Percentiles rank a stretch among this genome's conserved stretches.
phyloP scores from a whole-genome alignment of 306 rosid genomes.

The Alnus glutinosa region DNA sequence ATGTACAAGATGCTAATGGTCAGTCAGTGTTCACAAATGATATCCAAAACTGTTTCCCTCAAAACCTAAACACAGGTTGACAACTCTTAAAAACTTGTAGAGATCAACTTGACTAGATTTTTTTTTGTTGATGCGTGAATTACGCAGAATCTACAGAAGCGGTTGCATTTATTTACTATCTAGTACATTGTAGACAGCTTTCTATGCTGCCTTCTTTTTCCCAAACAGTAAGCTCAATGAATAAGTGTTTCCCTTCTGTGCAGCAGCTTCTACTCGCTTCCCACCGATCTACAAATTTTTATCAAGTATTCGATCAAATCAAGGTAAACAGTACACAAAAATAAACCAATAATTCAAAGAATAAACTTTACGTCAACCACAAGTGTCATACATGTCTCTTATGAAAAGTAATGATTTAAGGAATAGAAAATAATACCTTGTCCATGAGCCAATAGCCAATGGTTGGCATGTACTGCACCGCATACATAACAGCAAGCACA shows the following conservation, averaged over 20 bases:
- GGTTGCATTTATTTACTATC: background rate
- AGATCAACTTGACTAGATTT: background rate
- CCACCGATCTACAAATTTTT: slow-evolving; percentile 60
- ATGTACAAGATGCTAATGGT: background rate
- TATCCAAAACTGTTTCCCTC: background rate
- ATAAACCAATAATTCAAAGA: background rate
- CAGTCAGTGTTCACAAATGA: background rate
- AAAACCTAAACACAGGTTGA: background rate
- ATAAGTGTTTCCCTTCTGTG: slow-evolving; percentile 70
- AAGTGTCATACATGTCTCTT: background rate
- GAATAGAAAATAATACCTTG: slow-evolving; percentile 34
- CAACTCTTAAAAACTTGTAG: background rate
- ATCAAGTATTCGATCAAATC: background rate
- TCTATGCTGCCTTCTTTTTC: slow-evolving; percentile 58
- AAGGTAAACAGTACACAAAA: background rate
- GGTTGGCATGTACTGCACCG: slow-evolving; percentile 57
- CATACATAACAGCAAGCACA: slow-evolving; percentile 52
- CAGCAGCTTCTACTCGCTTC: slow-evolving; percentile 82
- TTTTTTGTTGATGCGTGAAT: background rate
- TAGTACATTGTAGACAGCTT: background rate
- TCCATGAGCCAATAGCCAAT: slow-evolving; percentile 63
- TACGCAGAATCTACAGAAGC: background rate
- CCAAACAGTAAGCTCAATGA: slow-evolving; percentile 73
- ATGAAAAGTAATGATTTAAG: background rate
- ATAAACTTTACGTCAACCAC: background rate